These are phyloP conservation scores for Clitocybe nebularis DNA, from an alignment of 1,284 basidiomycete species.

Conservation along the genomic window DNA sequence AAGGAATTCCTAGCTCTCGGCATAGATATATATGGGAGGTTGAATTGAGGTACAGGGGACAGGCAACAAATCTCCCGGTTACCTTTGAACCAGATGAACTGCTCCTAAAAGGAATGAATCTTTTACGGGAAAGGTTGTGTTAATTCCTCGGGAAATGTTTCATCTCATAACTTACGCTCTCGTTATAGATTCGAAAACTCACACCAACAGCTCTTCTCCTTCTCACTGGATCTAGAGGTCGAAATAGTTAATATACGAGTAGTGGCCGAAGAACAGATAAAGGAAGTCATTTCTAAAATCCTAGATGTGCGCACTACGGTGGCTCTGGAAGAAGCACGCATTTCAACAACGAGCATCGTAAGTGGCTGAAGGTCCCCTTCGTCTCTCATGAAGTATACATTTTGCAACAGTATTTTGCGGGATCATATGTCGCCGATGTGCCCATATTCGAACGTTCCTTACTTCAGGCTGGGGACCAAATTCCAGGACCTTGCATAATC, in stretches of 20 bases:
- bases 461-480: constrained; percentile 20
- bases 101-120: constrained; percentile 12
- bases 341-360: constrained; percentile 13
- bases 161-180: neutral
- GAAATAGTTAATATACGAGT: constrained; percentile 26
- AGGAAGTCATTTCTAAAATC: constrained; percentile 14
- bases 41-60: constrained; percentile 26
- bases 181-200: constrained; percentile 19
- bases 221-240: constrained; percentile 24
- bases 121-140: neutral
- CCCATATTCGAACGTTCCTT: constrained; percentile 23
- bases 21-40: constrained; percentile 21
- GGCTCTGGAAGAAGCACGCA: constrained; percentile 11
- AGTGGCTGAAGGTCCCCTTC: no score
- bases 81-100: constrained; percentile 21
- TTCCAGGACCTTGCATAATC: constrained; percentile 25
- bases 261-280: constrained; percentile 19
- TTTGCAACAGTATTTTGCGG: constrained; percentile 19
- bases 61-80: constrained; percentile 24
- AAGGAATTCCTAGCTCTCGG: constrained; percentile 18
- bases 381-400: neutral
- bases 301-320: constrained; percentile 15
- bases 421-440: constrained; percentile 18
- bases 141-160: no score
- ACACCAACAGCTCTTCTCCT: constrained; percentile 26